Evolutionary conservation across 179 eudicot genomes (phyloP), one percentile per base, ranked within the genome.

Genomic region (Heliamphora ciliata): DNA sequence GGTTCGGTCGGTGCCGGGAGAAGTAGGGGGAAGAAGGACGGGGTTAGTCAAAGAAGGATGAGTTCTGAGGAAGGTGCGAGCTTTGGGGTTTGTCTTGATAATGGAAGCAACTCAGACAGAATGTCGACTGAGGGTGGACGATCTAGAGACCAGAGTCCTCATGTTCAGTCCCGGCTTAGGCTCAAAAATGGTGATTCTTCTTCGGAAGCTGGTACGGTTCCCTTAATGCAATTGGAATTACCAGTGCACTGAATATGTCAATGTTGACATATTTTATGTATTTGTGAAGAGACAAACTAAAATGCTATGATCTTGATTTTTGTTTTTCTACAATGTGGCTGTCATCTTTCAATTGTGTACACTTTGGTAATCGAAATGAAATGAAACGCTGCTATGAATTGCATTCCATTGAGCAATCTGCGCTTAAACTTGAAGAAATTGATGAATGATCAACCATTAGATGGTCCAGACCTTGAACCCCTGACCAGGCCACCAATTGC

Each of bases 111-210:
- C 89, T 90, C 88, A 0, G 94, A 91, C 80, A 85, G 83, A 54
- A 84, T 89, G 89, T 90, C 93, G 2, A 84, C 88, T 15, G 96
- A 87, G 77, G 88, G 92, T 59, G 90, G 87, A 7, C 88, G 84
- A 9, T 90, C 88, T 0, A 86, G 90, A 24, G 92, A 86, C 8
- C 91, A 79, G 52, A 92, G 89, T 76, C 93, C 92, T 14, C 84
- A 77, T 48, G 65, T 89, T 72, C 95, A 87, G 78, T 87, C 86
- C 2, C 89, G 87, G 63, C 92, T 98, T 54, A 88, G 98, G 77
- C 86, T 95, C n/a, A 87, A 87, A 50, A 82, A 85, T 81, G 89
- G 76, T 8, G 90, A 88, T 76, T 82, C 90, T 40, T 90, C 94
- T 1, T 87, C 98, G 80, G 95, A 87, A 81, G 88, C 88, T 82